Conservation (phyloP, 768 basidiomycete species). For the Auriscalpium vulgare region DNA sequence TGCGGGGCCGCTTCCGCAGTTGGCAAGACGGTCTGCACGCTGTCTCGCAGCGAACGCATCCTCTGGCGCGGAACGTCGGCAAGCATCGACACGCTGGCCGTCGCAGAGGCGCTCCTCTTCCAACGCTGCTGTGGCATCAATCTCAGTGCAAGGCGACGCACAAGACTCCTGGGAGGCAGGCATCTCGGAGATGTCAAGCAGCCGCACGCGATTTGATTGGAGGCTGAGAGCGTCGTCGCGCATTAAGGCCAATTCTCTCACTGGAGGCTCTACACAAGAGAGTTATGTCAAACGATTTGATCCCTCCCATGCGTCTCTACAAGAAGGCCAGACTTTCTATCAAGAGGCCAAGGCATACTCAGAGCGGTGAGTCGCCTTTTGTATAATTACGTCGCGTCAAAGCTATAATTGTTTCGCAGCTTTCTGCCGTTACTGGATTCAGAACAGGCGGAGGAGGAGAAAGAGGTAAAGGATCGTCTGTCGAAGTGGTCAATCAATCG, state of each 20-base stretch:
- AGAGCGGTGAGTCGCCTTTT: slow-evolving; percentile 34
- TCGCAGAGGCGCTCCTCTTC: no score
- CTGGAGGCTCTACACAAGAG: slow-evolving; percentile 8
- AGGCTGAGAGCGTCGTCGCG: slow-evolving; percentile 45
- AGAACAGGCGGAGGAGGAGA: slow-evolving; percentile 61
- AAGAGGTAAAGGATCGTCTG: slow-evolving; percentile 52
- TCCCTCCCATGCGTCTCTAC: slow-evolving; percentile 27
- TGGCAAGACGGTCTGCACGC: no score
- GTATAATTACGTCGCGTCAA: not conserved
- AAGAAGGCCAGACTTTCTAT: slow-evolving; percentile 34
- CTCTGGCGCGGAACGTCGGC: no score
- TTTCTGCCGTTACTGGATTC: slow-evolving; percentile 40
- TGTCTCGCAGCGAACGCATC: no score
- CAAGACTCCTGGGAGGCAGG: not conserved
- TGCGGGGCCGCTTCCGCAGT: not conserved
- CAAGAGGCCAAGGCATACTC: slow-evolving; percentile 47
- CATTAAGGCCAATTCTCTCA: slow-evolving; percentile 10
- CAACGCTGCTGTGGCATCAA: no score
- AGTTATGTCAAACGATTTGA: slow-evolving; percentile 30
- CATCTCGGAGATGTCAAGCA: not conserved
- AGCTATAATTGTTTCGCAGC: slow-evolving; percentile 19
- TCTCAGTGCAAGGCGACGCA: not conserved
- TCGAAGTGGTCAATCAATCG: slow-evolving; percentile 56
- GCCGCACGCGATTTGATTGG: slow-evolving; percentile 49
- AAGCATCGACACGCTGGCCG: no score